phyloP scores from a whole-genome alignment of 2,329 filamentous ascomycete genomes.

The Colletotrichum sansevieriae region DNA sequence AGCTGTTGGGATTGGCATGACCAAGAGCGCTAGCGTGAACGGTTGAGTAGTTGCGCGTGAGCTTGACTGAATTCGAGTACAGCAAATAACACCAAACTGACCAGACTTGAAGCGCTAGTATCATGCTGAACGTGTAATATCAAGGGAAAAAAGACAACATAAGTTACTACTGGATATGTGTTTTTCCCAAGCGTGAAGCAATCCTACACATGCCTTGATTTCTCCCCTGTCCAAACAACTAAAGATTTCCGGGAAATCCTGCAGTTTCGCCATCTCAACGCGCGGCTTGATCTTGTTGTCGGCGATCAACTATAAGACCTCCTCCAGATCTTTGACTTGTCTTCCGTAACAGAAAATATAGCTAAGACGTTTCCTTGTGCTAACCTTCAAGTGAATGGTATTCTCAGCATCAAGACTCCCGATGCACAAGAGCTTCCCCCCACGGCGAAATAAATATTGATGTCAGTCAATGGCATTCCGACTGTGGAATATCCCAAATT shows the following conservation, averaged over 20 bases:
- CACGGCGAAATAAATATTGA: constrained; percentile 48
- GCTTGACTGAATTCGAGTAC: too few relatives aligned
- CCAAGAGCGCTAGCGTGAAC: constrained; percentile 47
- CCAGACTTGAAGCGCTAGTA: too few relatives aligned
- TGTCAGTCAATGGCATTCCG: too few relatives aligned
- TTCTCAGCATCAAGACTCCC: constrained; percentile 56
- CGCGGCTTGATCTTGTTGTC: constrained; percentile 51
- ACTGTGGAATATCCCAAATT: too few relatives aligned
- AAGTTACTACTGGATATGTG: too few relatives aligned
- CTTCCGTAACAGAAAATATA: constrained; percentile 60
- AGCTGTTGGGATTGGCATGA: constrained; percentile 44
- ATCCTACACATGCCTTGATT: constrained; percentile 47
- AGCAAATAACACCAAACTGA: too few relatives aligned
- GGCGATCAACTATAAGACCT: constrained; percentile 52
- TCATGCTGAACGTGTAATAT: too few relatives aligned
- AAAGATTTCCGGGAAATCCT: constrained; percentile 51
- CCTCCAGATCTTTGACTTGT: constrained; percentile 53
- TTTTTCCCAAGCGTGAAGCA: constrained; percentile 36
- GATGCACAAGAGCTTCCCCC: constrained; percentile 54
- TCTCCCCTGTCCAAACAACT: constrained; percentile 52
- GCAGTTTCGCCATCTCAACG: constrained; percentile 49
- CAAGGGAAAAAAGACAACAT: too few relatives aligned
- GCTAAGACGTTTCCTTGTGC: constrained; percentile 56
- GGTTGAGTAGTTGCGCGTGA: constrained; percentile 25
- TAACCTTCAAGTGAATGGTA: constrained; percentile 58